Conservation (phyloP, 1,284 basidiomycete genomes). For the Termitomyces sp. region DNA sequence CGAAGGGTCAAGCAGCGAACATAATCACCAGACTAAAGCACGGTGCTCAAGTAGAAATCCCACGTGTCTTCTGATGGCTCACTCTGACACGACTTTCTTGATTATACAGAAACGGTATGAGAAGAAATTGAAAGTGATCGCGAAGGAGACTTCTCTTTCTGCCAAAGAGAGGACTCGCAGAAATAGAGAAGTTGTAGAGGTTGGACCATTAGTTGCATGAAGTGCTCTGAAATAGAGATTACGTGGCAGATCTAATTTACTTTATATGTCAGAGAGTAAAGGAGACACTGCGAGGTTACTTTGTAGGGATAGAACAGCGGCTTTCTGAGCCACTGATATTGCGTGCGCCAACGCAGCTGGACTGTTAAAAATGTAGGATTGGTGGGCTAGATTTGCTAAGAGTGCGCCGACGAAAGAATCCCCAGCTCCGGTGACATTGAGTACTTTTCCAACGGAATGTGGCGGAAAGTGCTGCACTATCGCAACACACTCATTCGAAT, state of each 20-base stretch:
- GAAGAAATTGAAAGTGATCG: slow-evolving; percentile 42
- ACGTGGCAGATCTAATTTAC: neutral
- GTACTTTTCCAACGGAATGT: slow-evolving; percentile 37
- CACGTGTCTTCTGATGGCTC: neutral
- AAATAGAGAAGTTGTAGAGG: slow-evolving; percentile 50
- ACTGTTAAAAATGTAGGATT: slow-evolving; percentile 41
- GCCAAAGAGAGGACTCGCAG: slow-evolving; percentile 45
- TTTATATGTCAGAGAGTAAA: slow-evolving; percentile 34
- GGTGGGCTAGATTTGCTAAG: slow-evolving; percentile 47
- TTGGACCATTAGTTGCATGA: slow-evolving; percentile 44
- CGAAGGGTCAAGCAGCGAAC: slow-evolving; percentile 74
- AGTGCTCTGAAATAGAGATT: neutral
- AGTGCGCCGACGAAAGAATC: slow-evolving; percentile 83
- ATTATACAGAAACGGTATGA: slow-evolving; percentile 47
- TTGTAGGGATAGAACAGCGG: slow-evolving; percentile 60
- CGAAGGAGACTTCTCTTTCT: slow-evolving; percentile 28
- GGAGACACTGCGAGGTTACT: slow-evolving; percentile 66
- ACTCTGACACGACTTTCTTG: slow-evolving; percentile 1
- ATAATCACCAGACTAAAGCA: slow-evolving; percentile 75
- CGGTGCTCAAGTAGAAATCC: slow-evolving; percentile 60
- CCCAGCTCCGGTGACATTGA: slow-evolving; percentile 87
- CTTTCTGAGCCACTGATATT: slow-evolving; percentile 53
- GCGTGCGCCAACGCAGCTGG: slow-evolving; percentile 36
- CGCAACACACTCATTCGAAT: slow-evolving; percentile 38
- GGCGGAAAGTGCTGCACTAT: slow-evolving; percentile 71